phyloP scores from a whole-genome alignment of 2,329 filamentous ascomycete genomes.

The Cercospora berteroae region DNA sequence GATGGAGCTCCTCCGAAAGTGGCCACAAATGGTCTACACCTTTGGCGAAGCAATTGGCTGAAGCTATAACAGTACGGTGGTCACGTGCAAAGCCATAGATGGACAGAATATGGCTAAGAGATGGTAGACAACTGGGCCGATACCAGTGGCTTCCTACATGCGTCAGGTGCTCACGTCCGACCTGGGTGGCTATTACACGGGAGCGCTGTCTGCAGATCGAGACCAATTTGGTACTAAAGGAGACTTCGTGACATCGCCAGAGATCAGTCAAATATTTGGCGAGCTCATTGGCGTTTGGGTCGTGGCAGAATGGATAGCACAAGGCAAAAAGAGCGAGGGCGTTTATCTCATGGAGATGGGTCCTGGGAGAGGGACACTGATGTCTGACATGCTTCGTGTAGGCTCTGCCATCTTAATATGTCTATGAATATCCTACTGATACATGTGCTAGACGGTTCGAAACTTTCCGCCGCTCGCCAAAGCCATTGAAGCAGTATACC shows the following conservation, averaged over 20 bases:
- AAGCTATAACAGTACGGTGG: conserved; percentile 73
- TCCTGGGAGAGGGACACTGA: conserved; percentile 88
- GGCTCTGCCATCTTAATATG: conserved; percentile 32
- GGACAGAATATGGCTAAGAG: conserved; percentile 12
- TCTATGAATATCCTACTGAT: conserved; percentile 1
- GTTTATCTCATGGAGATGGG: conserved; percentile 92
- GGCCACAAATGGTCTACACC: conserved; percentile 78
- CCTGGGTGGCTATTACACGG: conserved; percentile 89
- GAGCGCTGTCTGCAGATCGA: conserved; percentile 59
- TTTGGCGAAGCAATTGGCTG: conserved; percentile 78
- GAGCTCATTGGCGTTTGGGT: conserved; percentile 94
- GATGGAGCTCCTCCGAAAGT: conserved; percentile 43
- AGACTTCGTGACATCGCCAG: conserved; percentile 94
- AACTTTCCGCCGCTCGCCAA: conserved; percentile 76
- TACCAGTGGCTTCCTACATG: conserved; percentile 94
- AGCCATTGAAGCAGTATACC: conserved; percentile 81
- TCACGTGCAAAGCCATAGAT: not conserved
- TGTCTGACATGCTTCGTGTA: conserved; percentile 93
- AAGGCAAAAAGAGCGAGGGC: conserved; percentile 69
- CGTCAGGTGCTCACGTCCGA: conserved; percentile 95
- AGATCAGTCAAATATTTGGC: conserved; percentile 96
- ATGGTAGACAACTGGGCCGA: conserved; percentile 74
- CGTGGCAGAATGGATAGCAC: conserved; percentile 92
- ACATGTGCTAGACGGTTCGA: conserved; percentile 64
- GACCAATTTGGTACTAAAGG: conserved; percentile 92